These are phyloP conservation scores for Henckelia pumila DNA, from an alignment of 257 asterid genomes.

Conservation along the genomic window DNA sequence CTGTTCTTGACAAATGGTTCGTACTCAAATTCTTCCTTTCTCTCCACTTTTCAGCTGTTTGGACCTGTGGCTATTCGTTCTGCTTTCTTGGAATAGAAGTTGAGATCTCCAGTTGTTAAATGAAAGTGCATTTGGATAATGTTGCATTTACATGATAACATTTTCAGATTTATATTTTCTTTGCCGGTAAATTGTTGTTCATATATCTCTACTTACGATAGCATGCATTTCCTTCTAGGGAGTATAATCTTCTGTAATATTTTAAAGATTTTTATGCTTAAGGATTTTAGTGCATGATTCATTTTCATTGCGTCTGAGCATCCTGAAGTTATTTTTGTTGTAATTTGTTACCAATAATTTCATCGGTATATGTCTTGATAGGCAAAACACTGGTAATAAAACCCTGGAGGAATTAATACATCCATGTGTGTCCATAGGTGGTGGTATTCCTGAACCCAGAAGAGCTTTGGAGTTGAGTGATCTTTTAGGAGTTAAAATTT, in stretches of 20 bases:
- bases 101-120: background rate
- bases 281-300: background rate
- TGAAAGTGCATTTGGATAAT: background rate
- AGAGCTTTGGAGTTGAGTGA: constrained; percentile 57
- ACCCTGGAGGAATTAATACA: constrained; percentile 3
- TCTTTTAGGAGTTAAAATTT: constrained; percentile 46
- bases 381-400: background rate
- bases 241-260: background rate
- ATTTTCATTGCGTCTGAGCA: background rate
- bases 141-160: background rate
- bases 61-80: background rate
- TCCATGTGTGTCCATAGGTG: constrained; percentile 38
- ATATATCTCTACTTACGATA: background rate
- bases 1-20: constrained; percentile 63
- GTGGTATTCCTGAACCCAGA: constrained; percentile 62
- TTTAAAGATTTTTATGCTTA: background rate
- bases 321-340: background rate
- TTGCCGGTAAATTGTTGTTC: background rate
- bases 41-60: background rate
- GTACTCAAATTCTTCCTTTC: constrained; percentile 18
- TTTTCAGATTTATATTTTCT: background rate
- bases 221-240: background rate
- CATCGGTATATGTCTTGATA: constrained; percentile 1
- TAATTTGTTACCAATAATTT: background rate
- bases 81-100: constrained; percentile 1